Conservation (phyloP, 2,329 filamentous ascomycete genomes). For the Cercospora zeina region DNA sequence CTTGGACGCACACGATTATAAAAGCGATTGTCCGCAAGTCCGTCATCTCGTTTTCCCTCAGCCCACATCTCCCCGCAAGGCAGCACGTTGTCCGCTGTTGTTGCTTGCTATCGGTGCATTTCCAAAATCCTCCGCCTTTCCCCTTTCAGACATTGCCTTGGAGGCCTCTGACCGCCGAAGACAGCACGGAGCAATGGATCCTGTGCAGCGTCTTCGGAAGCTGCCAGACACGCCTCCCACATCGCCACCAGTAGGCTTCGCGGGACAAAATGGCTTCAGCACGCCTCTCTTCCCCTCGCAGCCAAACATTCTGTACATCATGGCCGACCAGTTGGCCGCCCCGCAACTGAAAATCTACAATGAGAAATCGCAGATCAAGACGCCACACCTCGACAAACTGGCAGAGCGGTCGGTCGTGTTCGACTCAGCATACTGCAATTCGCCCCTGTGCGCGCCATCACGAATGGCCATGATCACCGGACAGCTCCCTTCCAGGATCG, state of each 20-base stretch:
- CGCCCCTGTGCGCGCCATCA: constrained; percentile 86
- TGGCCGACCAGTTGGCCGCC: constrained; percentile 93
- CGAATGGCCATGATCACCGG: constrained; percentile 94
- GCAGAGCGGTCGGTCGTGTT: constrained; percentile 83
- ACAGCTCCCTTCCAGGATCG: constrained; percentile 86
- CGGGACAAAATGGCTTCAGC: constrained; percentile 44
- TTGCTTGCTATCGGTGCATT: neutral
- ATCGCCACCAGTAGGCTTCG: constrained; percentile 42
- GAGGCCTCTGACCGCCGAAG: neutral
- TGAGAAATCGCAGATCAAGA: constrained; percentile 82
- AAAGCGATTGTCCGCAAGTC: neutral
- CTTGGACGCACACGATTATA: constrained; percentile 9
- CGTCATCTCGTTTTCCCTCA: neutral
- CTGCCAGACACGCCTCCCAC: constrained; percentile 41
- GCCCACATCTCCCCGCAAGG: neutral
- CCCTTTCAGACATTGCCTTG: neutral
- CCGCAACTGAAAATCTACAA: constrained; percentile 92
- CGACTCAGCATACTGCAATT: constrained; percentile 91
- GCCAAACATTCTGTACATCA: constrained; percentile 87
- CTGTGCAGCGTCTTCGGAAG: constrained; percentile 37
- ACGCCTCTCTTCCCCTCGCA: constrained; percentile 46
- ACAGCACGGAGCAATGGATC: constrained; percentile 23
- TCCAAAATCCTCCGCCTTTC: neutral
- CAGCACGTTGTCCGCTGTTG: neutral
- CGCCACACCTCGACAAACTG: constrained; percentile 81